Percentiles rank a stretch among this genome's conserved stretches.
Conservation (phyloP, 2,329 filamentous ascomycete species). For the Paraconiothyrium brasiliense region DNA sequence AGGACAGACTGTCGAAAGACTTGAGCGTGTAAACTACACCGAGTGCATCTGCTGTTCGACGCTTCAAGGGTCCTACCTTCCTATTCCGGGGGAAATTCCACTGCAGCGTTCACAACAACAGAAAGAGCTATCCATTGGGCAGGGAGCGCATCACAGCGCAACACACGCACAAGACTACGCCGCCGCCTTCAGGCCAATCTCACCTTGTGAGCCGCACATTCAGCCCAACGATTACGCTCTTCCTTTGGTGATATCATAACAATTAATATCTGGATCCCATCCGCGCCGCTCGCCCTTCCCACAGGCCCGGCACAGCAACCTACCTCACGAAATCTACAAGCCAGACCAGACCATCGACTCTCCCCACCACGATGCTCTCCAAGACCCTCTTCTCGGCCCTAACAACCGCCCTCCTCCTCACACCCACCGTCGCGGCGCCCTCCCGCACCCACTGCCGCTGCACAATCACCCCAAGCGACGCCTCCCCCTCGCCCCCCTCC, state of each 20-base stretch:
- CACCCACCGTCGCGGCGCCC: constrained; percentile 30
- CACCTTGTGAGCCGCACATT: not conserved
- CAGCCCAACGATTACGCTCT: not conserved
- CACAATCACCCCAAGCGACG: constrained; percentile 25
- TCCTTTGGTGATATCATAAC: no score
- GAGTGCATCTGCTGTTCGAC: not conserved
- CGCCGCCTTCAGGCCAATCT: not conserved
- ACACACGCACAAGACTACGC: not conserved
- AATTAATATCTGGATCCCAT: not conserved
- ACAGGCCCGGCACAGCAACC: no score
- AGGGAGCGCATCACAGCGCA: not conserved
- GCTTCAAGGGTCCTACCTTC: not conserved
- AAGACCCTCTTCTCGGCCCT: constrained; percentile 1
- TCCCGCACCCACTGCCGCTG: constrained; percentile 44
- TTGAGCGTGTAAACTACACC: not conserved
- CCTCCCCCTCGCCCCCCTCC: constrained; percentile 18
- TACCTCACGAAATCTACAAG: no score
- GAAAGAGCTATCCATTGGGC: not conserved
- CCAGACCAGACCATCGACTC: not conserved
- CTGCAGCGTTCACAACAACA: not conserved
- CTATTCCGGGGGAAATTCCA: not conserved
- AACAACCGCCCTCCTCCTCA: constrained; percentile 19
- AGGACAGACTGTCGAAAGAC: not conserved
- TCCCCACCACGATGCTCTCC: not conserved
- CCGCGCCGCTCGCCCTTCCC: not conserved